These are phyloP conservation scores for Zymoseptoria passerinii DNA, from an alignment of 2,329 filamentous ascomycete genomes.

Conservation along the genomic window DNA sequence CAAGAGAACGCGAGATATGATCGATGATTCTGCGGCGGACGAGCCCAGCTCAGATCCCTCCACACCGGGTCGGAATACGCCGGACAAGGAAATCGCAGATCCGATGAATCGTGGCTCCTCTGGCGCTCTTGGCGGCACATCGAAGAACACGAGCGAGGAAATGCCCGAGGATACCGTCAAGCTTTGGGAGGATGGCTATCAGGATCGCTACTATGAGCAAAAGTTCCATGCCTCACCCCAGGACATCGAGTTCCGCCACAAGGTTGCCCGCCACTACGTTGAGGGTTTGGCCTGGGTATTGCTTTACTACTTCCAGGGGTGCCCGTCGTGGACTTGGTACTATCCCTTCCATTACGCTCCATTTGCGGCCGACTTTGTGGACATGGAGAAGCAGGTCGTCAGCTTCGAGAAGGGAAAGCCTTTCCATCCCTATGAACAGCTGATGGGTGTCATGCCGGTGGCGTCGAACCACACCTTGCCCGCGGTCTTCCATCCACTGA, in stretches of 20 bases:
- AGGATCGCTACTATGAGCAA: constrained; percentile 91
- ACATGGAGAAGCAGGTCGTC: constrained; percentile 69
- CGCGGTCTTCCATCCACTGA: constrained; percentile 77
- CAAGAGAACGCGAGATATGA: constrained; percentile 69
- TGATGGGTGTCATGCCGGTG: constrained; percentile 95
- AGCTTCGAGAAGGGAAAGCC: constrained; percentile 75
- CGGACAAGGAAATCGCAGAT: constrained; percentile 31
- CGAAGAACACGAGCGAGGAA: constrained; percentile 48
- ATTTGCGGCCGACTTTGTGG: constrained; percentile 89
- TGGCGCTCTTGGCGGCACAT: constrained; percentile 33
- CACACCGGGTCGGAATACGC: constrained; percentile 53
- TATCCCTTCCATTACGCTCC: constrained; percentile 98
- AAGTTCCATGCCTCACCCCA: constrained; percentile 81
- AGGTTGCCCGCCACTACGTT: constrained; percentile 84
- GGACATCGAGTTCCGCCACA: constrained; percentile 76
- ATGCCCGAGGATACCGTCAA: constrained; percentile 71
- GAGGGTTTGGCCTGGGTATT: constrained; percentile 94
- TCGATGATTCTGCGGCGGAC: constrained; percentile 49
- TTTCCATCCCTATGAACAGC: constrained; percentile 88
- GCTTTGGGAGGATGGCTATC: constrained; percentile 92
- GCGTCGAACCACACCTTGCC: constrained; percentile 89
- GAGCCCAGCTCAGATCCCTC: constrained; percentile 26
- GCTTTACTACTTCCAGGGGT: constrained; percentile 95
- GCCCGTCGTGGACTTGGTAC: constrained; percentile 98
- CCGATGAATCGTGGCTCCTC: constrained; percentile 23